Evolutionary conservation across 805 yeast genomes (phyloP).

Genomic region (Saccharomyces eubayanus): DNA sequence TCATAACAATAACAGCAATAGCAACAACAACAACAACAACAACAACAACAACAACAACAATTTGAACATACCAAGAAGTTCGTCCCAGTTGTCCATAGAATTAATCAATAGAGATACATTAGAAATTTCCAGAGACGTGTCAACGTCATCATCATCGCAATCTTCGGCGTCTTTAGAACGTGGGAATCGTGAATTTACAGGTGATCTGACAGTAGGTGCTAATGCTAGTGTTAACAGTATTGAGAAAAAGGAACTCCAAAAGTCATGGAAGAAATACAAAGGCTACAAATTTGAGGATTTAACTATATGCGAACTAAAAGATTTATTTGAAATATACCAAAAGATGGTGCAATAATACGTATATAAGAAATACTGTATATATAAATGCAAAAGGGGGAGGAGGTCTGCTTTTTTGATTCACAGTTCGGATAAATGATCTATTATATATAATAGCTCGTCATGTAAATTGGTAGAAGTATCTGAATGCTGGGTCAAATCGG

Average conservation of each 20-base stretch:
- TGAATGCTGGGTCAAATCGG: conserved; percentile 3
- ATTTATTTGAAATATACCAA: conserved; percentile 27
- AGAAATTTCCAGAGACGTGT: neutral
- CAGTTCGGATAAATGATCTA: neutral
- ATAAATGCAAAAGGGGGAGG: neutral
- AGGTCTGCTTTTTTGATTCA: neutral
- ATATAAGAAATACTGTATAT: neutral
- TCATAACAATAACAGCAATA: conserved; percentile 1
- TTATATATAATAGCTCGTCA: neutral
- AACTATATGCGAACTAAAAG: conserved; percentile 21
- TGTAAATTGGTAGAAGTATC: neutral
- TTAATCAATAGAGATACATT: neutral
- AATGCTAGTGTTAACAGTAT: neutral
- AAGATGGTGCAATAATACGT: conserved; percentile 6
- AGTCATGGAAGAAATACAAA: conserved; percentile 18
- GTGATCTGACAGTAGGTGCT: neutral
- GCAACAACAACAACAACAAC: conserved; percentile 3
- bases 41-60: conserved; percentile 2
- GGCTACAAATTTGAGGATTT: conserved; percentile 26
- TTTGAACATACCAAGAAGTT: conserved; percentile 1
- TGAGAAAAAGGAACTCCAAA: conserved; percentile 5
- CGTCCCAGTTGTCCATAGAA: neutral
- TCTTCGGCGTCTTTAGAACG: neutral
- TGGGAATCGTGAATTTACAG: neutral
- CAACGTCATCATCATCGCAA: neutral